These are phyloP conservation scores for Glutinoglossum americanum DNA, from an alignment of 495 filamentous ascomycete species.

Conservation along the genomic window DNA sequence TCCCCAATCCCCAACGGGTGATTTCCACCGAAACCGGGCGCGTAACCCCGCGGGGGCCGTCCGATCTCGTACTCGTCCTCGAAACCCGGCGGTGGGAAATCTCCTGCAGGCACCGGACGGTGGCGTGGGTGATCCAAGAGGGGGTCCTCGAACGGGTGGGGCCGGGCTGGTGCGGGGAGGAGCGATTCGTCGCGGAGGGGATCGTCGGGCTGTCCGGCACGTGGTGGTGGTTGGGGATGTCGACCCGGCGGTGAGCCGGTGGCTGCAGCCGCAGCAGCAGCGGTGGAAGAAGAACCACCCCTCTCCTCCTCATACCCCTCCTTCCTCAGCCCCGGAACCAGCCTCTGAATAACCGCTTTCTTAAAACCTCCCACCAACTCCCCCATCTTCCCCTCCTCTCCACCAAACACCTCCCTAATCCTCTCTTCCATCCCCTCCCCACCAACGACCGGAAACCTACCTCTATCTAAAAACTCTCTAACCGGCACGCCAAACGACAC, in stretches of 20 bases:
- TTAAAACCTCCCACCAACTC: slow-evolving; percentile 51
- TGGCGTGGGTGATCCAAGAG: slow-evolving; percentile 25
- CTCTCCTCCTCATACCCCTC: slow-evolving; percentile 46
- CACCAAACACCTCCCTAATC: too few species aligned
- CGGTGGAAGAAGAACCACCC: slow-evolving; percentile 3
- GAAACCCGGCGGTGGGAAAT: slow-evolving; percentile 72
- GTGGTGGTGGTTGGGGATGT: slow-evolving; percentile 12
- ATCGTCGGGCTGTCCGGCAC: slow-evolving; percentile 19
- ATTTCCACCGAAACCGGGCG: slow-evolving; percentile 21
- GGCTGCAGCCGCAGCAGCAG: slow-evolving; percentile 15
- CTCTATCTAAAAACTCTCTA: too few species aligned
- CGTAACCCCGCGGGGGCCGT: slow-evolving; percentile 32
- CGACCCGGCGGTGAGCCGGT: slow-evolving; percentile 12
- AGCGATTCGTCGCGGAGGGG: slow-evolving; percentile 26
- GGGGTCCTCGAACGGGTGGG: slow-evolving; percentile 46
- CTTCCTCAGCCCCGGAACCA: slow-evolving; percentile 52
- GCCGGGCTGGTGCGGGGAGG: slow-evolving; percentile 30
- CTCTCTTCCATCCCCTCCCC: too few species aligned
- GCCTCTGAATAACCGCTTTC: slow-evolving; percentile 55
- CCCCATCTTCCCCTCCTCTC: slow-evolving; percentile 13
- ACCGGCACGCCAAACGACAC: slow-evolving; percentile 50
- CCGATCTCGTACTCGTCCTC: slow-evolving; percentile 85
- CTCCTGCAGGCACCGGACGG: slow-evolving; percentile 48
- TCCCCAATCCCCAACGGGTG: slow-evolving; percentile 50
- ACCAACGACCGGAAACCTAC: too few species aligned